Base-by-base conservation (phyloP, 805 yeast genomes). In the Teunomyces aglyptinius region DNA sequence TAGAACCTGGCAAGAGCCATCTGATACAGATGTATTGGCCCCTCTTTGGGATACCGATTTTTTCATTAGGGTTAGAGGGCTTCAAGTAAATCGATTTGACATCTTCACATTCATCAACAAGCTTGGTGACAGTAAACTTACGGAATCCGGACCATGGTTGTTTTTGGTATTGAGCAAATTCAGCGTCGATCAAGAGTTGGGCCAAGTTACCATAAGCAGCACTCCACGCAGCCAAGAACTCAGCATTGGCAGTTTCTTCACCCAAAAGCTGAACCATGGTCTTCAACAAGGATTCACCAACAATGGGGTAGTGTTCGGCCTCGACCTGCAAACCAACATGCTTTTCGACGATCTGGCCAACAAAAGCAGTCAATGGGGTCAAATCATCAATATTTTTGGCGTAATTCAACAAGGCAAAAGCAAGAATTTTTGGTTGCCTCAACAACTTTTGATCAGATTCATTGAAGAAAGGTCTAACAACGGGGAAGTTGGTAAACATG, bases 251-350 rank as follows among this genome's bases (percentile, higher is more conserved):
- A n/a, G 70, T 74, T 19, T 64, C 68, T 36, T 67, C 74, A 4
- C 87, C 88, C 29, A 85, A 65, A 34, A 81, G 71, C 45, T 75
- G 74, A 34, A 63, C 59, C 62, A 86, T 72, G 11, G 89, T 80
- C 22, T 66, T 65, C 27, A 85, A 58, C n/a, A 86, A 63, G 49
- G 75, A 72, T 26, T 62, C 58, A 24, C 89, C 91, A 27, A 85
- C 89, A 52, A 81, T 71, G 18, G 82, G 80, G 55, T 85, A 85
- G 48, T 84, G 89, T 46, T 80, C 85, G 3, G 89, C 79, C 50
- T 65, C 60, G 36, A 85, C 75, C 56, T 80, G 80, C 50, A 85
- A 67, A 38, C 86, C 86, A 48, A 78, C 82, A 54, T 85, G 91
- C 61, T 84, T 85, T 52, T 72, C 74, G 38, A 78, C 85, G 54